Base-by-base conservation (phyloP, 306 rosid genomes). In the Glycine tomentella region DNA sequence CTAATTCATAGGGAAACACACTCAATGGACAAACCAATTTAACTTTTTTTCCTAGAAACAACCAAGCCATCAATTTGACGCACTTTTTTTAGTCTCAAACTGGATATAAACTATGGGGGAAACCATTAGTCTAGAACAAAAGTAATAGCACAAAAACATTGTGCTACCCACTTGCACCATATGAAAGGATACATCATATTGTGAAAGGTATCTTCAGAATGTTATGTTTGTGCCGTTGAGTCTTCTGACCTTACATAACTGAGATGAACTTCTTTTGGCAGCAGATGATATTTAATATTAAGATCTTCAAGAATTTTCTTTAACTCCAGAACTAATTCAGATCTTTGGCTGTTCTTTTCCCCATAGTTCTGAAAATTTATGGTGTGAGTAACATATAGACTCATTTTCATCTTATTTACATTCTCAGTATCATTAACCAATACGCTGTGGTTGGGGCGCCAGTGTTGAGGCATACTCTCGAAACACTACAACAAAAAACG, bases 261-360 rank as follows among this genome's bases (percentile, higher is more conserved):
- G 79, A 93, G 84, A 36, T 81, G 89, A 57, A 93, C 90, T 83
- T 90, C 90, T 78, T 89, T 98, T 68, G 98, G 90, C 40, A 85
- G 93, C 50, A 95, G 74, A 78, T 85, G 89, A 45, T 91, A 95
- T 75, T 85, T 91, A 33, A 95, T 91, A 9, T 80, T 77, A 31
- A 93, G 96, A 16, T 91, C 95, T 76, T 93, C 90, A 64, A 95
- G 86, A 61, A 88, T 84, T 79, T 74, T 93, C 90, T 95, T 95
- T 69, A 95, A 71, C 87, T 95, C 97, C 20, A 93, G 56, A 16
- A 95, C 83, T 14, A 95, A 82, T 0, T 93, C 96, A 1, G 99
- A 88, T 85, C 94, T 90, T 44, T 96, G 80, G 75, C 75, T 87
- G 84, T 12, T 88, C 88, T 55, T 93, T 17, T 91, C 97, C 0